Evolutionary conservation across 2,329 filamentous ascomycete genomes (phyloP), one percentile per base, ranked within the genome.

Genomic region (Elsinoe fawcettii): DNA sequence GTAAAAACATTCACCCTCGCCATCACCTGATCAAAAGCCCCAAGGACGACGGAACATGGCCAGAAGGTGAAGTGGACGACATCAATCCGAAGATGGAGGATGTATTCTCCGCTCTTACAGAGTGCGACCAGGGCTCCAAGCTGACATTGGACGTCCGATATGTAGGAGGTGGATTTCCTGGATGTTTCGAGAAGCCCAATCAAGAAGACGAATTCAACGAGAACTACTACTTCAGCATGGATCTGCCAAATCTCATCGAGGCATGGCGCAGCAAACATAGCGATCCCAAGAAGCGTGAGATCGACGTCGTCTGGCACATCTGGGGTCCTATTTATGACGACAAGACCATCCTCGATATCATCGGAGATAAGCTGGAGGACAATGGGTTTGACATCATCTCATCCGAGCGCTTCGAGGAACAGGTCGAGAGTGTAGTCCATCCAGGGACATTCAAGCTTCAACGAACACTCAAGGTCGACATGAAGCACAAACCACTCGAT

Each of bases 21-120:
- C 54, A 56, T 23, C 39, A 39, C 2, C 54, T 56, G n/a, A 41
- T 56, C 22, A 12, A 22, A 14, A 23, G 20, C 7, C 23, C 39
- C 8, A 30, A 46, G n/a, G 53, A 32, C 5, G 36, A 43, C 14
- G 41, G 54, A 3, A 9, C 22, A 11, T 56, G 39, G 54, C 54
- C 39, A 12, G 54, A 34, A 14, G 54, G 54, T n/a, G 39, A 46
- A 23, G 41, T 56, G 12, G 54, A 56, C 37, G 54, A 46, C 27
- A 49, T 56, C 14, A 37, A 56, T 37, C 54, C 39, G n/a, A 49
- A 32, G 25, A 43, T 56, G 54, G 54, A 56, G 18, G 54, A 56
- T n/a, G 20, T 56, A 22, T 56, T 56, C 41, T 34, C 39, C 18
- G 43, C 41, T 5, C 14, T 56, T 6, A 18, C 37, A 9, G n/a